Evolutionary conservation across 768 basidiomycete genomes (phyloP), one percentile per base, ranked within the genome.

Genomic region (Tricholomella constricta): DNA sequence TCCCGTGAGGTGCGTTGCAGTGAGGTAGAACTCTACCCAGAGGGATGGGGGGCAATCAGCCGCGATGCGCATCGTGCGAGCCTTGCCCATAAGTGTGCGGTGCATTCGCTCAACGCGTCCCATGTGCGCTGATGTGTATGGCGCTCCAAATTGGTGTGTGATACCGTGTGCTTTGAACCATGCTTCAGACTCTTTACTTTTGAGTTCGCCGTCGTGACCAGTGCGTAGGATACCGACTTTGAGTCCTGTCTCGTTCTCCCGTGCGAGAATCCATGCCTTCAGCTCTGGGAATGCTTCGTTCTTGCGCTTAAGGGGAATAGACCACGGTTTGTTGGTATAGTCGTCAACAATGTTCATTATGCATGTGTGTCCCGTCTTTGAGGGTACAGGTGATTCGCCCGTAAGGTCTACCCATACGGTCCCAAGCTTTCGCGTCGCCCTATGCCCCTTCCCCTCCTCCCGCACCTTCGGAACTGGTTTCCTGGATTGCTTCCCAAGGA

Each of bases 401-500:
- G n/a, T 60, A 6, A 74, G 41, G 42, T 76, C 72, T 40, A 72
- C 60, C 49, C 61, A 70, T 7, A 75, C 63, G 15, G 57, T 65
- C 42, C 65, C 70, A 38, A 72, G 48, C 31, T 43, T 52, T 38
- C 62, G 25, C 6, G 46, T 63, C 11, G 69, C 68, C 52, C 66
- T 60, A 43, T 29, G 29, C 29, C 29, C 29, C 6, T 67, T 29
- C 29, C 29, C 29, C 11, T 29, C 70, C 45, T 62, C 59, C 5
- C 63, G 27, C 14, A 52, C 51, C 52, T 68, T 68, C 0, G 72
- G 72, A n/a, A 76, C 66, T 6, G 66, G 58, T 5, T 55, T 58
- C 15, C 57, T 56, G 0, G 63, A 65, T 70, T 77, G 72, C 57
- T 77, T 76, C 6, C 74, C 72, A 32, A 67, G 63, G 25, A 75